A percentile compares a stretch with the other conserved stretches of the same genome.
Evolutionary conservation across 2,329 filamentous ascomycete genomes (phyloP).

Genomic region (Claviceps purpurea): DNA sequence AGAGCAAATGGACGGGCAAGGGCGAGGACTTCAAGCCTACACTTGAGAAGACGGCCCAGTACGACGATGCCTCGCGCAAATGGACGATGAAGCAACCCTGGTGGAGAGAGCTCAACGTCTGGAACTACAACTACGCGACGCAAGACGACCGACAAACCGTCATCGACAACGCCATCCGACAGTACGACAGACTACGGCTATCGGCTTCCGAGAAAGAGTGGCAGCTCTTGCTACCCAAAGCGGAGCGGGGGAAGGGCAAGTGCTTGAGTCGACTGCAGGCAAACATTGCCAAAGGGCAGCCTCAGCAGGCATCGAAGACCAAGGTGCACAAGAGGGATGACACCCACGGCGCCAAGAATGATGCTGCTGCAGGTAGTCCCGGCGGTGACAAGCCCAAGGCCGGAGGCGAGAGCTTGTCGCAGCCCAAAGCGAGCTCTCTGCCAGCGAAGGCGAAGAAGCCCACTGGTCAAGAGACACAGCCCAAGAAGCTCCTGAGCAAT

Average conservation of each 20-base stretch:
- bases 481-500: constrained; percentile 36
- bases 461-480: constrained; percentile 38
- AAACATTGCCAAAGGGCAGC: constrained; percentile 39
- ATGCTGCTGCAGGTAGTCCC: constrained; percentile 16
- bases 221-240: constrained; percentile 44
- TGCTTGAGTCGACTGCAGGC: constrained; percentile 49
- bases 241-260: constrained; percentile 45
- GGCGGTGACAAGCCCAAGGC: constrained; percentile 17
- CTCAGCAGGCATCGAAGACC: constrained; percentile 33
- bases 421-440: constrained; percentile 38
- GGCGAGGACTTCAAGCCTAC: constrained; percentile 40
- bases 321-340: constrained; percentile 39
- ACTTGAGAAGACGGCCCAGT: constrained; percentile 45
- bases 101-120: constrained; percentile 53
- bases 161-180: constrained; percentile 46
- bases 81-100: constrained; percentile 43
- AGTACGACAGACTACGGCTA: constrained; percentile 46
- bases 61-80: constrained; percentile 32
- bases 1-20: constrained; percentile 35
- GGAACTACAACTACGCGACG: constrained; percentile 43
- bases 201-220: constrained; percentile 43
- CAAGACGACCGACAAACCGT: constrained; percentile 43
- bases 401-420: constrained; percentile 30
- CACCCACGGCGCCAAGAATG: constrained; percentile 27
- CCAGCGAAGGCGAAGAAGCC: constrained; percentile 43